These are phyloP conservation scores for Boletus speciosus DNA, from an alignment of 768 basidiomycete species.

Conservation along the genomic window DNA sequence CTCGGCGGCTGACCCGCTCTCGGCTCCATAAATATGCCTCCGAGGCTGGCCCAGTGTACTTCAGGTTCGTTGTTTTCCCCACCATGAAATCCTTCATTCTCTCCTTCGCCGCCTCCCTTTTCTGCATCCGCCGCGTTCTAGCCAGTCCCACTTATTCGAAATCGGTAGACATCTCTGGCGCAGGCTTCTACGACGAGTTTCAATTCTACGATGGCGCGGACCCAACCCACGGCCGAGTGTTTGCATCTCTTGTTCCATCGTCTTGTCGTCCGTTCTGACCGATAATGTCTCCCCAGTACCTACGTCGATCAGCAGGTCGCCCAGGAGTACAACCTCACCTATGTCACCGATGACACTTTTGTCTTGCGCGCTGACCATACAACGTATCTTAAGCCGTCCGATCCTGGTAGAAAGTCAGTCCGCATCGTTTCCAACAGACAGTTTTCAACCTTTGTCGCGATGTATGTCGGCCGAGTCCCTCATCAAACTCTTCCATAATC, in stretches of 20 bases:
- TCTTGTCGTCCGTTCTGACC: not conserved
- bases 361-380: conserved; percentile 31
- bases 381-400: conserved; percentile 17
- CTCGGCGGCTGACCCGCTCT: too few species aligned
- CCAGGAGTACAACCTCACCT: conserved; percentile 29
- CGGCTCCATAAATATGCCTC: too few species aligned
- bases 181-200: conserved; percentile 49
- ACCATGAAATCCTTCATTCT: conserved; percentile 6
- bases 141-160: conserved; percentile 9
- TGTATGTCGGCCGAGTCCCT: conserved; percentile 13
- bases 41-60: too few species aligned
- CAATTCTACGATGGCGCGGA: conserved; percentile 47
- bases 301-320: conserved; percentile 29
- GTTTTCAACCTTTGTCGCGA: conserved; percentile 14
- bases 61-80: conserved; percentile 7
- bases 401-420: conserved; percentile 30
- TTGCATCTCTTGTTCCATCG: conserved; percentile 16
- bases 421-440: conserved; percentile 24
- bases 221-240: conserved; percentile 70
- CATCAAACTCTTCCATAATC: not conserved
- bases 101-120: not conserved
- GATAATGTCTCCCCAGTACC: conserved; percentile 6
- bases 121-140: not conserved
- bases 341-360: conserved; percentile 24
- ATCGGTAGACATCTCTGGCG: conserved; percentile 44